Evolutionary conservation across 371 early-diverging fungal genomes (phyloP).

Genomic region (Mortierella sp.): DNA sequence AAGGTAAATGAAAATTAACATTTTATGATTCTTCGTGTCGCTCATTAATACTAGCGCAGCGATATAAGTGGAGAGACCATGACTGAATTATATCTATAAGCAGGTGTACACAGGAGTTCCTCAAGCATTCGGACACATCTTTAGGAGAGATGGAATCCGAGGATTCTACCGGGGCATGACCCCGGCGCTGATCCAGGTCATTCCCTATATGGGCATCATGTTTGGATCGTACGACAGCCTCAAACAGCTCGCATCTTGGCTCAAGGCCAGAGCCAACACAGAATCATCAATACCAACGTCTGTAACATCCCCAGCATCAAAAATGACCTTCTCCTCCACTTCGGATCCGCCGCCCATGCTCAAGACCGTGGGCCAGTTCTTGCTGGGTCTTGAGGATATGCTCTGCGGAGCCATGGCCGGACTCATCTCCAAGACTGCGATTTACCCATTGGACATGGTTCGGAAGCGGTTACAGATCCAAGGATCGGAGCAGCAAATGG

Average conservation of each 20-base stretch:
- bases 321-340: constrained; percentile 3
- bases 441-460: constrained; percentile 92
- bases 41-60: too few relatives aligned
- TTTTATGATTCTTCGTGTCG: too few relatives aligned
- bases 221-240: constrained; percentile 78
- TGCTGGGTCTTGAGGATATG: constrained; percentile 66
- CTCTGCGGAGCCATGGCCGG: constrained; percentile 87
- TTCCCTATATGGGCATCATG: constrained; percentile 92
- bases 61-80: too few relatives aligned
- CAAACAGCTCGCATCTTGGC: constrained; percentile 57
- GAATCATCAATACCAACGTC: neutral
- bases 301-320: neutral
- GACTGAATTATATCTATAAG: constrained; percentile 6
- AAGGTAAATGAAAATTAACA: constrained; percentile 54
- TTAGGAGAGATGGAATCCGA: constrained; percentile 72
- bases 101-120: constrained; percentile 69
- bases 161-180: constrained; percentile 91
- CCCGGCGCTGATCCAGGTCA: constrained; percentile 86
- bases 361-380: constrained; percentile 7
- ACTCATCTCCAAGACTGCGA: constrained; percentile 79
- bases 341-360: constrained; percentile 2
- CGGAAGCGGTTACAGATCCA: constrained; percentile 75
- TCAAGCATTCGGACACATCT: constrained; percentile 73
- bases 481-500: constrained; percentile 15
- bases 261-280: constrained; percentile 6